Conservation (phyloP, 257 asterid genomes). For the Lithospermum erythrorhizon region DNA sequence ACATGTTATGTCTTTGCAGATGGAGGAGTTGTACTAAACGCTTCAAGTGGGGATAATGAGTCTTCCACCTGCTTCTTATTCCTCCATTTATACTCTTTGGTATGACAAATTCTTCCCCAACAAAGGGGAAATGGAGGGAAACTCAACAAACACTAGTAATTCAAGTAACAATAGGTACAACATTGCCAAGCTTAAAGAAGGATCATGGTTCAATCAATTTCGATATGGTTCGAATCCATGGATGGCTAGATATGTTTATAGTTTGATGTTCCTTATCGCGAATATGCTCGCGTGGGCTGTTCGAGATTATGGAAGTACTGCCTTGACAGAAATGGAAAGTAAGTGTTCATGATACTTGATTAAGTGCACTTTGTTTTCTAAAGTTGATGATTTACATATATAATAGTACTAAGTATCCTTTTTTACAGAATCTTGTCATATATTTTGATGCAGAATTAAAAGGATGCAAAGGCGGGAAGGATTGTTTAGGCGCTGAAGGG, state of each 20-base stretch:
- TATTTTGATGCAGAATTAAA: conserved; percentile 23
- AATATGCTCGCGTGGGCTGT: conserved; percentile 47
- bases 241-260: conserved; percentile 49
- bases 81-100: conserved; percentile 14
- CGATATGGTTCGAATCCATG: conserved; percentile 44
- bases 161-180: conserved; percentile 17
- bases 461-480: conserved; percentile 39
- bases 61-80: neutral
- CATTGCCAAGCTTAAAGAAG: conserved; percentile 21
- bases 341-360: conserved; percentile 6
- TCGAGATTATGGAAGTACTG: conserved; percentile 37
- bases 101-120: conserved; percentile 16
- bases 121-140: conserved; percentile 25
- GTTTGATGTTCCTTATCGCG: conserved; percentile 29
- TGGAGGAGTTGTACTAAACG: neutral
- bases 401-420: no score
- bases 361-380: neutral
- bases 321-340: conserved; percentile 35
- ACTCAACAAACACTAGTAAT: neutral
- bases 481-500: conserved; percentile 48
- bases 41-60: neutral
- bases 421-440: no score
- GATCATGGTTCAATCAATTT: conserved; percentile 44
- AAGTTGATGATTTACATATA: no score
- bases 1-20: conserved; percentile 1